Evolutionary conservation across 2,329 filamentous ascomycete genomes (phyloP), one percentile per base, ranked within the genome.

Genomic region (Corinectria fuckeliana): DNA sequence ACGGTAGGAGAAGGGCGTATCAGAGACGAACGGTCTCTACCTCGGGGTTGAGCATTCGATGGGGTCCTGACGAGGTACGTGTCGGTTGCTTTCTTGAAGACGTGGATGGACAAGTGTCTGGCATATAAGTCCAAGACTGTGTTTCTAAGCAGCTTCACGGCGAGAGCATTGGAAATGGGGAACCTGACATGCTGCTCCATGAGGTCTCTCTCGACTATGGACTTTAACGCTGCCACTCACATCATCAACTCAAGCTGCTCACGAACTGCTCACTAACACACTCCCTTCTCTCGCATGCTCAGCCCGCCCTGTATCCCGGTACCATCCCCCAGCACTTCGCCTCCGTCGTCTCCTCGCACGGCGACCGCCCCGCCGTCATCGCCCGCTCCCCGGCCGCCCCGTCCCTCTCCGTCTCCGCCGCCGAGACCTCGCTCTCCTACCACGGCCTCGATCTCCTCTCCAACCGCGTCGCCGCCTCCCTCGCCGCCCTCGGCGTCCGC

Each of bases 291-390:
- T 23, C 30, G 3, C 32, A 14, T n/a, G n/a, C 16, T 16, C 60
- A 92, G 88, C 89, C 90, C 3, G 81, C 88, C 1, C 78, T 93
- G 7, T 83, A 91, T 47, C 78, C 82, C 5, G 80, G 88, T 56
- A 93, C 91, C 1, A 86, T 93, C 53, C 88, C 90, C 0, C 78
- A 91, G 63, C 88, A 94, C 72, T 93, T 94, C 69, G 81, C 85
- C 7, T 80, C 80, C 1, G 80, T 91, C 34, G 90, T 92, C 34
- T 82, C 82, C 8, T 71, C 78, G 32, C 80, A 88, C 74, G 90
- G 90, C 23, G 88, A 92, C 73, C 81, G 82, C 6, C 81, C 81
- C 0, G 87, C 87, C 45, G 81, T 88, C 56, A 82, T 87, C 44
- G 76, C 79, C 25, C 81, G 84, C 50, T 72, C 79, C 0, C 82